Evolutionary conservation across 2,329 filamentous ascomycete genomes (phyloP).

Genomic region (Elsinoe fawcettii): DNA sequence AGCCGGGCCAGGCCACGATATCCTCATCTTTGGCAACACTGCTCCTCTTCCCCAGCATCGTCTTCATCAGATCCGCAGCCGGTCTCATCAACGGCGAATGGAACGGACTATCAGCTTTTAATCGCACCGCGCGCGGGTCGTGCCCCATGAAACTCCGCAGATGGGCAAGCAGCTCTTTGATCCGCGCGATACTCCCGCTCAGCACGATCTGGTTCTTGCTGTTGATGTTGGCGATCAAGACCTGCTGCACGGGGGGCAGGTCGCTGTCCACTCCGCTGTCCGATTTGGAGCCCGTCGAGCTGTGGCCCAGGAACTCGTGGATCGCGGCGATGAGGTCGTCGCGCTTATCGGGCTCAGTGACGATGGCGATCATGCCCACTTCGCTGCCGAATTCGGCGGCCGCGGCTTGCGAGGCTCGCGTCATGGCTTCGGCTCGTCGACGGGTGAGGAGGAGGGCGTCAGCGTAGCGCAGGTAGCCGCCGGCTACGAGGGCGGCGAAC

Average conservation of each 20-base stretch:
- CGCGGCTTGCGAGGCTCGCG: conserved; percentile 61
- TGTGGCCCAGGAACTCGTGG: conserved; percentile 66
- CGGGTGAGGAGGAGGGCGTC: conserved; percentile 73
- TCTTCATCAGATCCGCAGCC: conserved; percentile 65
- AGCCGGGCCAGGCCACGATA: conserved; percentile 66
- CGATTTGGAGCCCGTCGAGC: conserved; percentile 54
- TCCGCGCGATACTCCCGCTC: conserved; percentile 75
- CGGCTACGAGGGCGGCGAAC: conserved; percentile 82
- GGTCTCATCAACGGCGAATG: conserved; percentile 89
- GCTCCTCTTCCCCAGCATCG: conserved; percentile 50
- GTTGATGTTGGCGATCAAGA: conserved; percentile 89
- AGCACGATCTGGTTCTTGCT: conserved; percentile 94
- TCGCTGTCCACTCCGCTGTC: conserved; percentile 54
- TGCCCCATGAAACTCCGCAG: conserved; percentile 84
- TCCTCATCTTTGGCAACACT: conserved; percentile 51
- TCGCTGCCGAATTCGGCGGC: conserved; percentile 63
- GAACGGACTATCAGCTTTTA: conserved; percentile 84
- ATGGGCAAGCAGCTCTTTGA: conserved; percentile 73
- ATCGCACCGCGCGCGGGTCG: conserved; percentile 75
- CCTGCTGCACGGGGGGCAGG: conserved; percentile 71
- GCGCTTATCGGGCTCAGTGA: conserved; percentile 77
- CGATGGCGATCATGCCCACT: conserved; percentile 89
- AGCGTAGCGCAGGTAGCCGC: conserved; percentile 67
- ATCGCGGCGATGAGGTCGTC: conserved; percentile 62
- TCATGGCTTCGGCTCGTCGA: conserved; percentile 74